These are phyloP conservation scores for Phytophthora cactorum DNA, from an alignment of 352 stramenopile genomes.

Conservation along the genomic window DNA sequence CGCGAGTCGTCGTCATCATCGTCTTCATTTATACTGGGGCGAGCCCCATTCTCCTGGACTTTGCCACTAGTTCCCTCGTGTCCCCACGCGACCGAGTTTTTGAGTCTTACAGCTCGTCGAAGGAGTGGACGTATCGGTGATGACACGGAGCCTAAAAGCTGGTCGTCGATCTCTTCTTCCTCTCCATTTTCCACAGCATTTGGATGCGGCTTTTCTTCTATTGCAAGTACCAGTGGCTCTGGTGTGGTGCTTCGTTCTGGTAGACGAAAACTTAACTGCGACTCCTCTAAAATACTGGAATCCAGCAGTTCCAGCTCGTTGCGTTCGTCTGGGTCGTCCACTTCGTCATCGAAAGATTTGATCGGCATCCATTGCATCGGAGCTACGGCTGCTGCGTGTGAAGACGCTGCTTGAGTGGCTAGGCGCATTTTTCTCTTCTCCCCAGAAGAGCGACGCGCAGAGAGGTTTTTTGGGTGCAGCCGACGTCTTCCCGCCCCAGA, in stretches of 20 bases:
- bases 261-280: constrained; percentile 52
- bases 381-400: constrained; percentile 15
- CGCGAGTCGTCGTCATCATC: constrained; percentile 44
- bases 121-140: constrained; percentile 19
- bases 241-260: constrained; percentile 68
- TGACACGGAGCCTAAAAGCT: neutral
- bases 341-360: constrained; percentile 28
- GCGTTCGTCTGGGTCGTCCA: constrained; percentile 43
- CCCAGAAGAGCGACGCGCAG: constrained; percentile 42
- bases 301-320: constrained; percentile 62
- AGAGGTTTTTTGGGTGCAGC: constrained; percentile 50
- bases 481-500: constrained; percentile 39
- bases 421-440: constrained; percentile 38
- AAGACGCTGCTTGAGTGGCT: constrained; percentile 6
- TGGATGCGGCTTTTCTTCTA: constrained; percentile 34
- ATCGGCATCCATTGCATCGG: constrained; percentile 62
- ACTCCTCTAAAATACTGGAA: constrained; percentile 51
- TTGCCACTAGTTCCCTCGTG: constrained; percentile 11
- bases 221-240: constrained; percentile 45
- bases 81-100: constrained; percentile 29
- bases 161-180: constrained; percentile 19
- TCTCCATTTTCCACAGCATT: constrained; percentile 2
- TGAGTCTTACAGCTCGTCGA: constrained; percentile 1
- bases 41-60: neutral
- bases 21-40: constrained; percentile 26